A percentile compares a stretch with the other conserved stretches of the same genome.
Conservation (phyloP, 2,329 filamentous ascomycete species). For the Epichloe amarillans region DNA sequence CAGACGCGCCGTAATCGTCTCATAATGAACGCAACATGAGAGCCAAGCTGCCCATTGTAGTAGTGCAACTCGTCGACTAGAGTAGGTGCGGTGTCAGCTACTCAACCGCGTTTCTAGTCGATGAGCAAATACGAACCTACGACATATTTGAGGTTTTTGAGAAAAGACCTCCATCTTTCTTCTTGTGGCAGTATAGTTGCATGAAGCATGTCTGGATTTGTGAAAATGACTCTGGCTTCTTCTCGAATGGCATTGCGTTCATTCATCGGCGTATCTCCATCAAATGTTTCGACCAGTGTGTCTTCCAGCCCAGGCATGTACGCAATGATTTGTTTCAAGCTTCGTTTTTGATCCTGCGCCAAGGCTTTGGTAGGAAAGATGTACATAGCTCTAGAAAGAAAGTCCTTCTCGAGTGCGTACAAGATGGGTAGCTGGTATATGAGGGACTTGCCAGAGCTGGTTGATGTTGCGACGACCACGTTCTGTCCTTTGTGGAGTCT, state of each 20-base stretch:
- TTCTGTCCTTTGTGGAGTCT: slow-evolving; percentile 67
- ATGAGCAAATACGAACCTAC: slow-evolving; percentile 37
- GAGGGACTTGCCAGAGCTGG: slow-evolving; percentile 92
- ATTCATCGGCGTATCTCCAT: slow-evolving; percentile 80
- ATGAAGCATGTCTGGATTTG: slow-evolving; percentile 96
- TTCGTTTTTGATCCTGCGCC: slow-evolving; percentile 85
- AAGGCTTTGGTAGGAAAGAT: slow-evolving; percentile 97
- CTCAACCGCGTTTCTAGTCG: neutral
- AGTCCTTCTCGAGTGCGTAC: slow-evolving; percentile 69
- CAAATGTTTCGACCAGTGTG: slow-evolving; percentile 79
- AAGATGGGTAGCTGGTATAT: slow-evolving; percentile 94
- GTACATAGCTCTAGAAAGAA: slow-evolving; percentile 75
- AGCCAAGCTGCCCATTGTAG: slow-evolving; percentile 89
- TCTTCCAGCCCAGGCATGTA: slow-evolving; percentile 70
- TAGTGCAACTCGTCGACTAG: slow-evolving; percentile 78
- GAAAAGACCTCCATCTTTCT: slow-evolving; percentile 71
- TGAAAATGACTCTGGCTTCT: slow-evolving; percentile 85
- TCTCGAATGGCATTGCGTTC: slow-evolving; percentile 72
- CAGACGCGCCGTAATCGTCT: slow-evolving; percentile 75
- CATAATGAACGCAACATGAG: slow-evolving; percentile 93
- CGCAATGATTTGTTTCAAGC: slow-evolving; percentile 68
- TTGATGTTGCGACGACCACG: slow-evolving; percentile 88
- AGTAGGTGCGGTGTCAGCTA: neutral
- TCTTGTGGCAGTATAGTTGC: slow-evolving; percentile 89
- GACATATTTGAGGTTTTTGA: slow-evolving; percentile 83